Evolutionary conservation across 1,284 basidiomycete species (phyloP).

Genomic region (Exobasidium cylindrosporum): DNA sequence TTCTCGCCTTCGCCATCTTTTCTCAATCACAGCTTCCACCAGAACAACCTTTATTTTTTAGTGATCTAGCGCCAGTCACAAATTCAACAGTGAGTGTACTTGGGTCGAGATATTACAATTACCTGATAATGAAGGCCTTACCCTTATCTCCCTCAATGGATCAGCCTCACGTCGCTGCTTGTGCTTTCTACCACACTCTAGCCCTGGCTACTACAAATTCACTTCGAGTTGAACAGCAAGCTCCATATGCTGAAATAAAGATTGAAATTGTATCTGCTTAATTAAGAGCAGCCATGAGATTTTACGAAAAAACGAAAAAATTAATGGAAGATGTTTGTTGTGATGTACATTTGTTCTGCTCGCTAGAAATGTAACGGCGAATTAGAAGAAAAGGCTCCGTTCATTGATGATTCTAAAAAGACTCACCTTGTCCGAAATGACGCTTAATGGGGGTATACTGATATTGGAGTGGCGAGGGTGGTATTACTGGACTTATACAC

Average conservation of each 20-base stretch:
- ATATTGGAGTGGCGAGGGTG: too few species aligned
- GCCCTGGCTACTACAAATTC: constrained; percentile 31
- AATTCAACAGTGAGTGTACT: constrained; percentile 4
- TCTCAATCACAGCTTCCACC: constrained; percentile 8
- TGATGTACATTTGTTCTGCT: too few species aligned
- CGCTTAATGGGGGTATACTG: too few species aligned
- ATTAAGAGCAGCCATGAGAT: too few species aligned
- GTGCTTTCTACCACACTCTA: constrained; percentile 52
- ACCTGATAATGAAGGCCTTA: constrained; percentile 10
- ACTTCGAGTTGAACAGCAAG: constrained; percentile 41
- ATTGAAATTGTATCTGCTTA: constrained; percentile 14
- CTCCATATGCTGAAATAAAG: constrained; percentile 47
- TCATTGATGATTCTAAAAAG: too few species aligned
- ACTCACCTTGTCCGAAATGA: too few species aligned
- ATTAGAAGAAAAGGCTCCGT: too few species aligned
- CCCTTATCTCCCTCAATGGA: constrained; percentile 12
- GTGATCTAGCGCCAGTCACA: constrained; percentile 12
- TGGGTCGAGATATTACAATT: neutral
- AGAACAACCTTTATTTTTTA: constrained; percentile 9
- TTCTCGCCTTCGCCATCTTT: constrained; percentile 22
- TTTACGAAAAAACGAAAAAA: too few species aligned
- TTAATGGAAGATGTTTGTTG: too few species aligned
- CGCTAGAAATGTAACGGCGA: too few species aligned
- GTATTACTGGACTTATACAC: too few species aligned
- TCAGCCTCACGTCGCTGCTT: constrained; percentile 45